Evolutionary conservation across 176 grass and related monocot genomes (phyloP), one percentile per base, ranked within the genome.

Genomic region (Triticum turgidum): DNA sequence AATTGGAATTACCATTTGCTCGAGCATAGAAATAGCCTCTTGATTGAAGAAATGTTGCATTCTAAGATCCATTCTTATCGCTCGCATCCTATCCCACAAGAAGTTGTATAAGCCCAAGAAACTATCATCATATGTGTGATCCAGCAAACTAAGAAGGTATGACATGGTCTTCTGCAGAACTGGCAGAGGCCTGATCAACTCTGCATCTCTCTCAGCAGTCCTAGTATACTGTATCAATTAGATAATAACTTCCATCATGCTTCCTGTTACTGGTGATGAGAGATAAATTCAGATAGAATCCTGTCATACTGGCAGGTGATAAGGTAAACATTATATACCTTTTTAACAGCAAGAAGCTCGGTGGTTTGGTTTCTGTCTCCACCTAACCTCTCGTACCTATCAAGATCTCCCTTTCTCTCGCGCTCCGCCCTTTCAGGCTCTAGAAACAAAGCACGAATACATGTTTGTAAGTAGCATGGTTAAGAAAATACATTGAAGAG

Each of bases 31-130:
- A 85, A 98, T 96, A 81, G 93, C 84, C 52, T 94, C 84, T 61
- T 25, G 47, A 62, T 95, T 94, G 88, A 96, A 98, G 44, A 94
- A 94, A 67, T 98, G 96, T 69, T 98, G 96, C 96, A 98, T 98
- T 82, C 96, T 91, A 79, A 98, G 96, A 85, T 98, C 96, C 93
- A 98, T 92, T 83, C 96, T 93, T 88, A 98, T 91, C 5, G 93
- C 96, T 88, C 96, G 88, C 96, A 98, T 98, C 85, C 96, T 91
- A 69, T 98, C 96, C 96, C 96, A 98, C 84, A 98, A 82, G 83
- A 98, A 98, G 81, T 98, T 98, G 86, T 98, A 98, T 45, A 95
- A 88, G 30, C 91, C 86, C 86, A 98, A 86, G 54, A 98, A 98
- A 76, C 80, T 91, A 29, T 92, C 88, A 80, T 88, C 90, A 59